A percentile compares a stretch with the other conserved stretches of the same genome.
These are phyloP conservation scores for Globisporangium irregulare DNA, from an alignment of 352 stramenopile genomes.

Conservation along the genomic window DNA sequence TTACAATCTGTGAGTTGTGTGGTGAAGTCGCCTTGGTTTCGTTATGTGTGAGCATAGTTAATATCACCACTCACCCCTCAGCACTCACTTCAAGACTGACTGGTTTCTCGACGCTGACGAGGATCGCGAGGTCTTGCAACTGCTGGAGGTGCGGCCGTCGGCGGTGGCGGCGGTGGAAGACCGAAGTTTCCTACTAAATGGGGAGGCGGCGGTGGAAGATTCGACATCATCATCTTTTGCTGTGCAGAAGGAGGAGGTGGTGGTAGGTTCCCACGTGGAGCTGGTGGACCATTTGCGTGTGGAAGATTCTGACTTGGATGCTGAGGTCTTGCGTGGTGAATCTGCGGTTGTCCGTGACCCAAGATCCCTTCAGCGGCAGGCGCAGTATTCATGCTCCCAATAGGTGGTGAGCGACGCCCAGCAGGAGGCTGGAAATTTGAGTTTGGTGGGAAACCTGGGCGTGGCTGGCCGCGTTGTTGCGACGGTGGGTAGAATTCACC, in stretches of 20 bases:
- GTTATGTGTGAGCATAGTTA: neutral
- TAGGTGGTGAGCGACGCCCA: neutral
- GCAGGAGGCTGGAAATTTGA: neutral
- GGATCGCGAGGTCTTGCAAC: constrained; percentile 17
- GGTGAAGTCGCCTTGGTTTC: neutral
- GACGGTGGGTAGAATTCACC: neutral
- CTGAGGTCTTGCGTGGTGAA: neutral
- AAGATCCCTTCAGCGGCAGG: constrained; percentile 1
- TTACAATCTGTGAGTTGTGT: neutral
- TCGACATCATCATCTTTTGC: neutral
- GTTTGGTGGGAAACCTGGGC: neutral
- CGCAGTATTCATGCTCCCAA: neutral
- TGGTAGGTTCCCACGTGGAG: neutral
- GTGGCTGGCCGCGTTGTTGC: neutral
- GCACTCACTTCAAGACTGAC: constrained; percentile 9
- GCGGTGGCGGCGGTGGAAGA: neutral
- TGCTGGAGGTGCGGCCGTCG: neutral
- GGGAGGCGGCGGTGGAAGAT: neutral
- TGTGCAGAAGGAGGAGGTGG: constrained; percentile 3
- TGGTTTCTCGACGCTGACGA: constrained; percentile 15
- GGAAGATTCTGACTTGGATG: neutral
- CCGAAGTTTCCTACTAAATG: neutral
- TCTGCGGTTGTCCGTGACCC: constrained; percentile 2
- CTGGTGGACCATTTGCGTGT: neutral
- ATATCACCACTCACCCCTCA: neutral